Evolutionary conservation across 805 yeast genomes (phyloP).

Genomic region (Pichia nanzhaoensis): DNA sequence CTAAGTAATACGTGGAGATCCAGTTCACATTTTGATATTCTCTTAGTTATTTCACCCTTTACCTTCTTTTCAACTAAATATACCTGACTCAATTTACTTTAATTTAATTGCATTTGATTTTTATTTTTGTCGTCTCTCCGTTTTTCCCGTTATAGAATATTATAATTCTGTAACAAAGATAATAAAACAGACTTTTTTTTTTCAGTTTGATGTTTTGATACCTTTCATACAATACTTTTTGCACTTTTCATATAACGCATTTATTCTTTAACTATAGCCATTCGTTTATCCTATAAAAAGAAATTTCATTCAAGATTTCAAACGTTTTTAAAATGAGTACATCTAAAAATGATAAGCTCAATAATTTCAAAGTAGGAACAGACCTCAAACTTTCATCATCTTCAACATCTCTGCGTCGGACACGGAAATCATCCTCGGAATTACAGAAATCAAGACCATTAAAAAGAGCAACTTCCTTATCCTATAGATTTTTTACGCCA

Average conservation of each 20-base stretch:
- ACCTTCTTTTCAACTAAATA: too few relatives aligned
- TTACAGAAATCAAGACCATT: conserved; percentile 20
- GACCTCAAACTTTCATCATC: background rate
- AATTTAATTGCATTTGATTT: too few relatives aligned
- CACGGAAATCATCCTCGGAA: conserved; percentile 13
- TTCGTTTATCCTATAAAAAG: background rate
- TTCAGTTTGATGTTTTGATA: background rate
- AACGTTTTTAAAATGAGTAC: background rate
- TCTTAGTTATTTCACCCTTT: too few relatives aligned
- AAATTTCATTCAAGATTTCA: too few relatives aligned
- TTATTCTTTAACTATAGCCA: background rate
- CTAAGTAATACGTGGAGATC: too few relatives aligned
- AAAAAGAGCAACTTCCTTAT: conserved; percentile 26
- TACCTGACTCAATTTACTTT: too few relatives aligned
- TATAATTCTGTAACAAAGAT: background rate
- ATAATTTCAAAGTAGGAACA: background rate
- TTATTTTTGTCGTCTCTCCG: too few relatives aligned
- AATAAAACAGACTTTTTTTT: background rate
- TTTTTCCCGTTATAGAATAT: too few relatives aligned
- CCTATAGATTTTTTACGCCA: conserved; percentile 21
- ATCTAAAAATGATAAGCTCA: background rate
- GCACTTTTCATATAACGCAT: background rate
- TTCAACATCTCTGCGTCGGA: conserved; percentile 2
- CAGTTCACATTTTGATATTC: too few relatives aligned
- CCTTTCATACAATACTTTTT: background rate